Percentiles rank a stretch among this genome's conserved stretches.
phyloP scores from a whole-genome alignment of 768 basidiomycete genomes.

The Termitomyces sp. region DNA sequence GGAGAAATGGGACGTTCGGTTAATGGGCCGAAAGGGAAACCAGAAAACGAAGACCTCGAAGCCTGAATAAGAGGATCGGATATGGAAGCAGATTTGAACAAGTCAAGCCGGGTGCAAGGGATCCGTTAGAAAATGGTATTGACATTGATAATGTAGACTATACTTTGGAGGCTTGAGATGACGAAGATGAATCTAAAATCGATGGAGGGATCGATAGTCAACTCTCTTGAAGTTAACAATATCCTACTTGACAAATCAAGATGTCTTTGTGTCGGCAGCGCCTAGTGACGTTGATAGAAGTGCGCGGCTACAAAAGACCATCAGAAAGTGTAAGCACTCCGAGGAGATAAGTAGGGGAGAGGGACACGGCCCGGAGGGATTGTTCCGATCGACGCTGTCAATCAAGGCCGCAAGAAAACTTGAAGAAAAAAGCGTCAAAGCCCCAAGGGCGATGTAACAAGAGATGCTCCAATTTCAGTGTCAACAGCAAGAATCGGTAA shows the following conservation, averaged over 20 bases:
- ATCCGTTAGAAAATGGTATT: no score
- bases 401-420: no score
- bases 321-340: not conserved
- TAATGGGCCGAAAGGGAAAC: not conserved
- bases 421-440: not conserved
- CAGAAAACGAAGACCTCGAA: not conserved
- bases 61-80: not conserved
- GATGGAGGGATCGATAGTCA: not conserved
- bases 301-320: not conserved
- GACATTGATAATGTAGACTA: not conserved
- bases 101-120: no score
- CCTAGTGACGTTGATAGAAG: not conserved
- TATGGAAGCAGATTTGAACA: not conserved
- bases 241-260: not conserved
- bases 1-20: not conserved
- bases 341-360: not conserved
- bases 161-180: not conserved
- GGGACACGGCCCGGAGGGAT: no score
- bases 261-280: not conserved
- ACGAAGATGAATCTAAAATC: not conserved
- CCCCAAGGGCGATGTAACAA: not conserved
- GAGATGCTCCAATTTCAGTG: not conserved
- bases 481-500: no score
- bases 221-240: no score
- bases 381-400: no score